A percentile compares a stretch with the other conserved stretches of the same genome.
phyloP scores from a whole-genome alignment of 2,329 filamentous ascomycete species.

The Ceratocystis lukuohia region DNA sequence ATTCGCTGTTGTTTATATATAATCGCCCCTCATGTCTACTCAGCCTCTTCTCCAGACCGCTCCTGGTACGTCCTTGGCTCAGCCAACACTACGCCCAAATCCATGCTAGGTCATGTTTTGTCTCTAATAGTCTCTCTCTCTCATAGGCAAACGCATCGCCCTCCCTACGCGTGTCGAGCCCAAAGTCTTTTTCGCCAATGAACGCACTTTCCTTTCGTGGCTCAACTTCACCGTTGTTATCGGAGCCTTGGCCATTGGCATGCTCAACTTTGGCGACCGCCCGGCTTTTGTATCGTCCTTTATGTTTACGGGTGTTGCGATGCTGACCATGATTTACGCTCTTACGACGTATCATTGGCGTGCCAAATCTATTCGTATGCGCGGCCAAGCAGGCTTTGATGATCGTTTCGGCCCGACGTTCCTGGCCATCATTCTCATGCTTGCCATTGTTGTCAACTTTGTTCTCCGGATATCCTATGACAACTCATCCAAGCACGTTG shows the following conservation, averaged over 20 bases:
- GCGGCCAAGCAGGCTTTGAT: slow-evolving; percentile 91
- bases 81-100: neutral
- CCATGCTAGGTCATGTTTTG: neutral
- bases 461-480: slow-evolving; percentile 55
- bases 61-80: slow-evolving; percentile 50
- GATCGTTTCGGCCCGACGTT: slow-evolving; percentile 90
- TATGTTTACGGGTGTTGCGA: slow-evolving; percentile 85
- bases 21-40: slow-evolving; percentile 53
- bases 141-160: slow-evolving; percentile 90
- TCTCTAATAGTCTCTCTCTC: neutral
- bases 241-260: slow-evolving; percentile 86
- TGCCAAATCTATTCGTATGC: slow-evolving; percentile 77
- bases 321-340: slow-evolving; percentile 91
- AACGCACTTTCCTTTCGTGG: slow-evolving; percentile 98
- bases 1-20: neutral
- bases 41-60: slow-evolving; percentile 92
- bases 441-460: slow-evolving; percentile 93
- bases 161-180: slow-evolving; percentile 96
- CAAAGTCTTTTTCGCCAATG: slow-evolving; percentile 99
- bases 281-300: slow-evolving; percentile 89
- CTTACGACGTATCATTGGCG: slow-evolving; percentile 94
- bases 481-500: slow-evolving; percentile 9
- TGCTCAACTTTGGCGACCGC: slow-evolving; percentile 94
- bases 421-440: slow-evolving; percentile 69
- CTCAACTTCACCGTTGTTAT: slow-evolving; percentile 99